Conservation (phyloP, 805 yeast species). For the Candida andamanensis region DNA sequence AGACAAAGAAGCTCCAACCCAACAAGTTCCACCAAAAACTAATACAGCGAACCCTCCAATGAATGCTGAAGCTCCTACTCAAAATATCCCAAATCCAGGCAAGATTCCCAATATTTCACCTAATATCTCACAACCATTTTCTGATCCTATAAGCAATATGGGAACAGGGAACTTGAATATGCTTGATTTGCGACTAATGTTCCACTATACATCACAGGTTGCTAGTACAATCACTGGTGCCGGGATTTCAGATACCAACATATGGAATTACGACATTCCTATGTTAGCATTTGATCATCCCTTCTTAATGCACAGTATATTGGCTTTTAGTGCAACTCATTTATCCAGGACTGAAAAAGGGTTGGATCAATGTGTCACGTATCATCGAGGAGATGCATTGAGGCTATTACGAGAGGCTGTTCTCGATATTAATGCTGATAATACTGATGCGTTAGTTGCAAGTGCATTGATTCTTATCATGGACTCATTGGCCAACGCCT, state of each 20-base stretch:
- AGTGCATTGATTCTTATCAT: conserved; percentile 83
- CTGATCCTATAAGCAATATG: conserved; percentile 10
- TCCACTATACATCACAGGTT: conserved; percentile 81
- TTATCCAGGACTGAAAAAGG: conserved; percentile 71
- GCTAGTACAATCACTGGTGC: conserved; percentile 87
- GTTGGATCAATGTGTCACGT: conserved; percentile 73
- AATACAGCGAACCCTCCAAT: no score
- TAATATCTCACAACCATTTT: conserved; percentile 10
- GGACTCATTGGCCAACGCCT: conserved; percentile 92
- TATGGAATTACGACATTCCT: conserved; percentile 88
- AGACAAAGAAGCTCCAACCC: not conserved
- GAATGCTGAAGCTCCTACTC: no score
- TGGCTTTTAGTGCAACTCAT: conserved; percentile 92
- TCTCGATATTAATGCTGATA: conserved; percentile 71
- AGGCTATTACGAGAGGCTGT: conserved; percentile 81
- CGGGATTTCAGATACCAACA: conserved; percentile 78
- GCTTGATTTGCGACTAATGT: conserved; percentile 76
- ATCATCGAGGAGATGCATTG: conserved; percentile 84
- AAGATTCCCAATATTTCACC: conserved; percentile 8
- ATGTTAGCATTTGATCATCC: conserved; percentile 83
- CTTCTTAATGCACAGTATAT: conserved; percentile 84
- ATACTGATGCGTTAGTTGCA: conserved; percentile 91
- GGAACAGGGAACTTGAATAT: conserved; percentile 41
- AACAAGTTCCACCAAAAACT: not conserved
- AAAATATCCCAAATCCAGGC: not conserved